Base-by-base conservation (phyloP, 176 grass and related monocot species). In the Tillandsia leiboldiana region DNA sequence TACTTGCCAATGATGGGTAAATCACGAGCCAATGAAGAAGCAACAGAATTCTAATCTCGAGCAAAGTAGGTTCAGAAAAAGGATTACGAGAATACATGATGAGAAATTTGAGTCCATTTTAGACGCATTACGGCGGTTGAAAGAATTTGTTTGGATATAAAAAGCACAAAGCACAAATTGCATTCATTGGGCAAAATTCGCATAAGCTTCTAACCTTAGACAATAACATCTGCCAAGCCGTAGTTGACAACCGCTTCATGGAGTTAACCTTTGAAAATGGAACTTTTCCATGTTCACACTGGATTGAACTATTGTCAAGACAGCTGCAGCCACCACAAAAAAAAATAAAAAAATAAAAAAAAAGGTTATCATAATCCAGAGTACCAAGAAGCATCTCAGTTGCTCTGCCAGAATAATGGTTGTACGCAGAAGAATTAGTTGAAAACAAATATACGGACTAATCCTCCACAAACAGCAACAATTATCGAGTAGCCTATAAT, bases 211-310 rank as follows among this genome's bases (percentile, higher is more conserved):
- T 67, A 82, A 99, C 94, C 72, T 99, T 93, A 42, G 75, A 86
- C 70, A 82, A 66, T 77, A 99, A 71, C 33, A 75, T 90, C 58
- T 78, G 54, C 94, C 94, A 99, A 80, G 94, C 82, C 67, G 77
- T 77, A 83, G 77, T 64, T 61, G 94, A 99, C 54, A 99, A 62
- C 11, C 90, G 75, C 70, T 99, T 99, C 80, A 92, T 89, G 5
- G 84, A 90, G 74, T 82, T 80, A 29, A 93, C 80, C 75, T 88
- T 93, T 70, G 94, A 86, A 28, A 82, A 77, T 62, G 90, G 82
- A 74, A 93, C 78, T 62, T 99, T 99, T 85, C 84, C 87, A 70
- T 99, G 94, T 63, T 77, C 72, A 77, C 90, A 99, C 69, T 86
- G 84, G 87, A 99, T 86, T 67, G 62, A 67, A 67, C 82, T 79